Percentiles rank a stretch among this genome's conserved stretches.
phyloP scores from a whole-genome alignment of 208 protist genomes.

The Trichomonas vaginalis region DNA sequence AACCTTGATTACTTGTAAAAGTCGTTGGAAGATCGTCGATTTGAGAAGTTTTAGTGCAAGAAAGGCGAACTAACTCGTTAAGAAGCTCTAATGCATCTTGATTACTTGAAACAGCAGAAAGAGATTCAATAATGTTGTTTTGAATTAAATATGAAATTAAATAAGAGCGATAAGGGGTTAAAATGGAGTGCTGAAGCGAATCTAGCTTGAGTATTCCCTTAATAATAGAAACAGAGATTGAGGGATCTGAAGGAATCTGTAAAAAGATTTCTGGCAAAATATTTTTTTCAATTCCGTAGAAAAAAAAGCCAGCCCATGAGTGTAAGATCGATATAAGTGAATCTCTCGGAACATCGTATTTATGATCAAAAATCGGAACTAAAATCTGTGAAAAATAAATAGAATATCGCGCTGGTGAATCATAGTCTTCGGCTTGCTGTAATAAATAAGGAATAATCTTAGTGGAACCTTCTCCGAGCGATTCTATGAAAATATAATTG shows the following conservation, averaged over 20 bases:
- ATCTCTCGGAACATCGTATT: neutral
- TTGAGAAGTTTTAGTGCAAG: neutral
- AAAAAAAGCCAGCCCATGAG: neutral
- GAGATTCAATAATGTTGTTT: neutral
- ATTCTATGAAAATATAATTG: neutral
- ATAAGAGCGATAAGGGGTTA: neutral
- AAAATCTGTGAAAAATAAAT: neutral
- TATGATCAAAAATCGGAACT: neutral
- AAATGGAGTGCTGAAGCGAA: neutral
- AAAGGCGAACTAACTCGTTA: neutral
- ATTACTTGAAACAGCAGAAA: neutral
- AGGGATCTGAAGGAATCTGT: neutral
- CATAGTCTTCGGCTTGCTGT: neutral
- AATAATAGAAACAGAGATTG: neutral
- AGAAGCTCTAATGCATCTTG: neutral
- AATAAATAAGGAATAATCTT: neutral
- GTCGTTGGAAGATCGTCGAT: neutral
- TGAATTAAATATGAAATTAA: neutral
- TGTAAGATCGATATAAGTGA: neutral
- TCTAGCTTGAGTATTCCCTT: neutral
- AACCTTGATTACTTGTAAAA: no score
- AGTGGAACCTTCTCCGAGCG: neutral
- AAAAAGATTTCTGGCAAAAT: neutral
- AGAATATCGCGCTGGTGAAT: neutral
- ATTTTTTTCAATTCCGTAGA: neutral